Evolutionary conservation across 228 moss, liverwort and hornwort genomes (phyloP).

Genomic region (Sphagnum fallax): DNA sequence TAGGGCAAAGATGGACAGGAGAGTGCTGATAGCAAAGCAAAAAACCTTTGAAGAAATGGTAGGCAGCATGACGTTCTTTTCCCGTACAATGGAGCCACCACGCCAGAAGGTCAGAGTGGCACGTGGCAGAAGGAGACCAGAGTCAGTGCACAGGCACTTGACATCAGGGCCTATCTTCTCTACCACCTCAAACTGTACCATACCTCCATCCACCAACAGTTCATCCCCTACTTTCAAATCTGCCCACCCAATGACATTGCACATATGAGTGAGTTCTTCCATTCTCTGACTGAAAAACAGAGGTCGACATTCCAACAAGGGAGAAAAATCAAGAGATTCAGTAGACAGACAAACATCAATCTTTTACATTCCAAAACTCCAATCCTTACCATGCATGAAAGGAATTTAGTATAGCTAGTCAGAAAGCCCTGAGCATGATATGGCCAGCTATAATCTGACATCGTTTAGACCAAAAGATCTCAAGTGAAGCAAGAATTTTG

Average conservation of each 20-base stretch:
- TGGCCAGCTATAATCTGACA: too few species aligned
- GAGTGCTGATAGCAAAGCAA: background rate
- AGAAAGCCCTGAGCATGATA: too few species aligned
- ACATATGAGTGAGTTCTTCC: background rate
- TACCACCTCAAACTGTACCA: slow-evolving; percentile 31
- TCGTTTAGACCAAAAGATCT: too few species aligned
- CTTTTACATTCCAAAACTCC: too few species aligned
- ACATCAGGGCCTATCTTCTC: slow-evolving; percentile 35
- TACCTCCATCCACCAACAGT: slow-evolving; percentile 31
- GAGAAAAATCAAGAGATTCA: too few species aligned
- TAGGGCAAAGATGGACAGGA: background rate
- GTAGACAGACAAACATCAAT: too few species aligned
- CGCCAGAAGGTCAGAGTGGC: slow-evolving; percentile 40
- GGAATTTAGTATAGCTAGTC: too few species aligned
- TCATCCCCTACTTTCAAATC: slow-evolving; percentile 33
- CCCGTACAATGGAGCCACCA: slow-evolving; percentile 20
- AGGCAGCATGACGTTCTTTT: slow-evolving; percentile 31
- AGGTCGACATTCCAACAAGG: too few species aligned
- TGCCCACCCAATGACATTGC: slow-evolving; percentile 6
- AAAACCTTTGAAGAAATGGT: slow-evolving; percentile 33
- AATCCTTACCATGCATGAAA: too few species aligned
- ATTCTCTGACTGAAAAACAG: too few species aligned
- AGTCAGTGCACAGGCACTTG: slow-evolving; percentile 31
- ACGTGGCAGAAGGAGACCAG: slow-evolving; percentile 33
- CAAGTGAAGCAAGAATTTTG: too few species aligned